phyloP scores from a whole-genome alignment of 2,329 filamentous ascomycete species.

The Aspergillus arachidicola region DNA sequence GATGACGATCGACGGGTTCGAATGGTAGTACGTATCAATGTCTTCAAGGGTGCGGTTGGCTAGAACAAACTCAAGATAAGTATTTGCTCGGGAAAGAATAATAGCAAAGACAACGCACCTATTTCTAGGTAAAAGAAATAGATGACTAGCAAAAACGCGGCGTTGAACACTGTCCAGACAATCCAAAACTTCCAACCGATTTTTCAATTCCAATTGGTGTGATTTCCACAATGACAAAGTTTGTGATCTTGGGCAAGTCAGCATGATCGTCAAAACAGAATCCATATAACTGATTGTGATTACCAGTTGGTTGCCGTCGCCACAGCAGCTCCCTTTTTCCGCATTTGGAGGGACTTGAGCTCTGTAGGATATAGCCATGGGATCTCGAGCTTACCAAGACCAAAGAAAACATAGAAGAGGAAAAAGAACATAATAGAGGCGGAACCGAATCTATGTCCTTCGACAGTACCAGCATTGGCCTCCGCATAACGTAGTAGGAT shows the following conservation, averaged over 20 bases:
- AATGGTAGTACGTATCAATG: slow-evolving; percentile 42
- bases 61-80: background rate
- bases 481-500: slow-evolving; percentile 40
- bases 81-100: background rate
- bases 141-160: slow-evolving; percentile 51
- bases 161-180: slow-evolving; percentile 50
- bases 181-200: slow-evolving; percentile 38
- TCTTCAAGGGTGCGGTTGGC: slow-evolving; percentile 35
- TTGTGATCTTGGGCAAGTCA: too few species aligned
- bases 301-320: slow-evolving; percentile 54
- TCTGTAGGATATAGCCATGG: slow-evolving; percentile 46
- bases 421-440: slow-evolving; percentile 52
- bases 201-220: too few species aligned
- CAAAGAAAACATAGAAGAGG: slow-evolving; percentile 55
- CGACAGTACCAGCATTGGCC: slow-evolving; percentile 33
- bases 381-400: slow-evolving; percentile 47
- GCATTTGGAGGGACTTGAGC: slow-evolving; percentile 52
- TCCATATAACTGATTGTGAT: too few species aligned
- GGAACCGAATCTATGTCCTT: background rate
- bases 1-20: slow-evolving; percentile 47
- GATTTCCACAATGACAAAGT: too few species aligned
- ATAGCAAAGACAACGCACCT: slow-evolving; percentile 8
- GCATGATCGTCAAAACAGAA: too few species aligned
- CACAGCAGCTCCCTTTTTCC: slow-evolving; percentile 51
- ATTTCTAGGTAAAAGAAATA: slow-evolving; percentile 46